These are phyloP conservation scores for Wickerhamiella parazyma DNA, from an alignment of 805 yeast genomes.

Conservation along the genomic window DNA sequence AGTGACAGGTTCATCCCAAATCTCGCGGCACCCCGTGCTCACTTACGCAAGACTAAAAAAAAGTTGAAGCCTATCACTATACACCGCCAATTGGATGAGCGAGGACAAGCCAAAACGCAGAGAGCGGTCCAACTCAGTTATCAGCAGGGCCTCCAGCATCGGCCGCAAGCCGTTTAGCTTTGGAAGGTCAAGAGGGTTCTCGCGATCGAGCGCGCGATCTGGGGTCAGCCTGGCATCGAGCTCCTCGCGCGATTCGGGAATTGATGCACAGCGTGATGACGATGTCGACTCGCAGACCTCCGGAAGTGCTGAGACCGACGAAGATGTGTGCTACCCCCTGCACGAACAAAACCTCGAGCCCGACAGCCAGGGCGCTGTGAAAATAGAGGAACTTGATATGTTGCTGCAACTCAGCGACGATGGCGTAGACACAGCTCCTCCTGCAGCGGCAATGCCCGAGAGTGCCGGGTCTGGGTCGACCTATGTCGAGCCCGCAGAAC, in stretches of 20 bases:
- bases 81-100: not conserved
- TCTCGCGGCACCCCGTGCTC: not conserved
- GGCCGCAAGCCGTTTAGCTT: conserved; percentile 6
- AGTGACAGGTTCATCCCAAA: not conserved
- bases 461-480: conserved; percentile 1
- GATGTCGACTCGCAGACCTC: conserved; percentile 4
- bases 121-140: conserved; percentile 2
- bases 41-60: not conserved
- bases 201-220: conserved; percentile 1
- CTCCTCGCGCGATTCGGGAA: conserved; percentile 1
- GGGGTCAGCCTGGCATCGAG: not conserved
- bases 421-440: conserved; percentile 2
- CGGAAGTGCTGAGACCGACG: conserved; percentile 66
- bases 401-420: conserved; percentile 16
- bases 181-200: conserved; percentile 1
- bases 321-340: conserved; percentile 96
- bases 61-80: not conserved
- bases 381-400: conserved; percentile 66
- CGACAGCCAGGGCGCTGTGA: conserved; percentile 42
- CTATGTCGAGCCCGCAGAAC: conserved; percentile 2
- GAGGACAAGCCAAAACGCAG: not conserved
- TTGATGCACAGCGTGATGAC: conserved; percentile 6
- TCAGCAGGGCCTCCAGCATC: not conserved
- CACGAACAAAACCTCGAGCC: conserved; percentile 35
- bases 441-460: not conserved